Evolutionary conservation across 305 asterid species (phyloP), one percentile per base, ranked within the genome.

Genomic region (Salvia sclarea): DNA sequence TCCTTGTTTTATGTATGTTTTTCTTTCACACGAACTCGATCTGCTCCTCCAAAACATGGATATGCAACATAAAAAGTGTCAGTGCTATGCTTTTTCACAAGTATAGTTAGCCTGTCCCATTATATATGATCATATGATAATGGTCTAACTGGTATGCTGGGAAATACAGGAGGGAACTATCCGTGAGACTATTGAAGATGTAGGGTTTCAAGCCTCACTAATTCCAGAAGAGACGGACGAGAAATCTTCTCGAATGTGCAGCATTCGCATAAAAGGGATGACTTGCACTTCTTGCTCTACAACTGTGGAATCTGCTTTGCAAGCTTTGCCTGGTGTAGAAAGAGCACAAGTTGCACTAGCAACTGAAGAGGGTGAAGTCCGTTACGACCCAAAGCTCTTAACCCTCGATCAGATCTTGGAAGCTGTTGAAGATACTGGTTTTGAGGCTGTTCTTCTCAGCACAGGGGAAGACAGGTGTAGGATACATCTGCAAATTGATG

Each of bases 261-360:
- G 86, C 30, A 81, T 90, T 38, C 83, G 66, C 61, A 86, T 90
- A 50, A 81, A 80, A 69, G 94, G 92, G 69, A 81, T 90, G 96
- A 86, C 92, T 45, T 90, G 97, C 87, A 85, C 90, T 21, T 84
- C 96, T 57, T 90, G 94, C 76, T 84, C 97, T 28, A 47, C 92
- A 52, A 86, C 92, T 13, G 78, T 90, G 24, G 97, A 88, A 70
- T 84, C 89, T 38, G 72, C 76, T 60, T 72, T 90, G 76, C 86
- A 69, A 74, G 70, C 67, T 62, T 59, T 84, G 44, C 84, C 75
- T 0, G 88, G 94, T 22, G 78, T 88, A 53, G 86, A 66, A 66
- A 82, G 76, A 80, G 96, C 94, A 8, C 91, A 62, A 55, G 88
- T 90, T 5, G 91, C 96, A 53, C 79, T 90, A 78, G 90, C 97